phyloP scores from a whole-genome alignment of 192 early-diverging fungal species.

The Phycomyces blakesleeanus region DNA sequence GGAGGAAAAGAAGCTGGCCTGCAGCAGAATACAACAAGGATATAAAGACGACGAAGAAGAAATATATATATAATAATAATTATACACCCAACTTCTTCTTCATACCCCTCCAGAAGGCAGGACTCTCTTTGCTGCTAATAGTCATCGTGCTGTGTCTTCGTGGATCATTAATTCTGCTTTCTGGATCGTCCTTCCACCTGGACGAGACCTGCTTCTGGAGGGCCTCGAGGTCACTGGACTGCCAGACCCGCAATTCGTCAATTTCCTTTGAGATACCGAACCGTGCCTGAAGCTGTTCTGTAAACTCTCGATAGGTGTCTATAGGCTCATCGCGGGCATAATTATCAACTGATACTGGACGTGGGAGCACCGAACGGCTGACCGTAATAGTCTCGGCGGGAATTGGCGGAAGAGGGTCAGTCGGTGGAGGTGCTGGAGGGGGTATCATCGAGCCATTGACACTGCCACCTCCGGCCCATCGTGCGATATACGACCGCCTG shows the following conservation, averaged over 20 bases:
- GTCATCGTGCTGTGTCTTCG: background rate
- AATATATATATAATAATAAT: background rate
- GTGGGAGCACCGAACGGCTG: background rate
- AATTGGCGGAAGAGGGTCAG: constrained; percentile 8
- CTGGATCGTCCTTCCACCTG: constrained; percentile 11
- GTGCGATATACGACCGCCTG: background rate
- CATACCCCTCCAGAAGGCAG: constrained; percentile 23
- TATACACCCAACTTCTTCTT: constrained; percentile 21
- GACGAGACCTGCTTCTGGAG: background rate
- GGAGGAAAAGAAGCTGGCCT: too few relatives aligned
- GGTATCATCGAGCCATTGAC: too few relatives aligned
- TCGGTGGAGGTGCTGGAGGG: constrained; percentile 14
- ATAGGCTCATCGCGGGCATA: background rate
- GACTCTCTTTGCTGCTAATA: background rate
- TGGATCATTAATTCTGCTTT: constrained; percentile 4
- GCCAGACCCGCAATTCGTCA: constrained; percentile 15
- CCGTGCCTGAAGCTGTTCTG: constrained; percentile 13
- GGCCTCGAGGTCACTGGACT: constrained; percentile 11
- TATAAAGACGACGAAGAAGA: too few relatives aligned
- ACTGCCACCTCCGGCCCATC: constrained; percentile 1
- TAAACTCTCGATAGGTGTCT: constrained; percentile 18
- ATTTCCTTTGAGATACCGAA: constrained; percentile 18
- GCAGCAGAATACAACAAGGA: too few relatives aligned
- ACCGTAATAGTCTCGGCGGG: background rate
- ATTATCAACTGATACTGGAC: constrained; percentile 7